A percentile compares a stretch with the other conserved stretches of the same genome.
phyloP scores from a whole-genome alignment of 306 rosid genomes.

The Trifolium repens region DNA sequence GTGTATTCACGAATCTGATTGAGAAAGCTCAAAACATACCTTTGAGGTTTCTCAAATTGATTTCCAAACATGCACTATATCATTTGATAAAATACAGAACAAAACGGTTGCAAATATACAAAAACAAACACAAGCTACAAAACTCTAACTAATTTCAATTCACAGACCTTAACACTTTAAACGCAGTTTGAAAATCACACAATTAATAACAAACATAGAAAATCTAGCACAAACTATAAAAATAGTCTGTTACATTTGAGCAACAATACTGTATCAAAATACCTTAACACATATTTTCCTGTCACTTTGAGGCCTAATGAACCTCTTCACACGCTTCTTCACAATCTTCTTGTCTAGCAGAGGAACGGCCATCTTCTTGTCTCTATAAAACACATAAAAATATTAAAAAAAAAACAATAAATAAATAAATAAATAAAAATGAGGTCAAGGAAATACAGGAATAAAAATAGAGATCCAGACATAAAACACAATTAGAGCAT shows the following conservation, averaged over 20 bases:
- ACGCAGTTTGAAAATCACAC: too few species aligned
- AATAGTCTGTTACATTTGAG: too few species aligned
- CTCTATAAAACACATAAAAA: slow-evolving; percentile 27
- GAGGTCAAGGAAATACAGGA: not conserved
- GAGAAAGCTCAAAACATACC: not conserved
- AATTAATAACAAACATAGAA: too few species aligned
- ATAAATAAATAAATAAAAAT: not conserved
- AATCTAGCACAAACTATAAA: too few species aligned
- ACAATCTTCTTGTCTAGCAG: slow-evolving; percentile 62
- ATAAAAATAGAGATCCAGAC: not conserved
- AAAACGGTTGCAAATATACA: too few species aligned
- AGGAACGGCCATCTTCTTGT: slow-evolving; percentile 61
- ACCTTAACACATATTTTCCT: slow-evolving; percentile 65
- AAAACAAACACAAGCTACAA: not conserved
- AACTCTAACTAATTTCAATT: too few species aligned
- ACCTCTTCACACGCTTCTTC: slow-evolving; percentile 69
- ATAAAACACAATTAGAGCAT: not conserved
- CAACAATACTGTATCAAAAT: not conserved
- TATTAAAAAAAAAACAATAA: not conserved
- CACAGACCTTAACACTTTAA: too few species aligned
- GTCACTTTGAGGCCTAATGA: slow-evolving; percentile 69
- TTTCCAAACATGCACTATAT: not conserved
- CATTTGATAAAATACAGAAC: not conserved
- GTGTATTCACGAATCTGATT: not conserved
- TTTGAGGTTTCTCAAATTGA: not conserved